These are phyloP conservation scores for Aspergillus conjunctus DNA, from an alignment of 495 filamentous ascomycete species.

Conservation along the genomic window DNA sequence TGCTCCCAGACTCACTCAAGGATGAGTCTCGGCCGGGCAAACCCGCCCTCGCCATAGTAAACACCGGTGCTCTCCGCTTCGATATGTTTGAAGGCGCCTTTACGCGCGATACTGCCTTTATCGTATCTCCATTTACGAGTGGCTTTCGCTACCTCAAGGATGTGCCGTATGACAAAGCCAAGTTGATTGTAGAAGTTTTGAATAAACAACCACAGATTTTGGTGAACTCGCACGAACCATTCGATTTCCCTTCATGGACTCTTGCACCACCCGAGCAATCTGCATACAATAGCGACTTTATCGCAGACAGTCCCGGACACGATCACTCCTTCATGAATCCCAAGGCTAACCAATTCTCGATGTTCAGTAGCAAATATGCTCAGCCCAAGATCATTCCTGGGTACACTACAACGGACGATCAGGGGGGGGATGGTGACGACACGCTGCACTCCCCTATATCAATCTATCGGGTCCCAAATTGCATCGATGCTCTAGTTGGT, in stretches of 20 bases:
- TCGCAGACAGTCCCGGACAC: neutral
- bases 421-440: slow-evolving; percentile 86
- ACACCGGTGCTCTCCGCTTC: slow-evolving; percentile 90
- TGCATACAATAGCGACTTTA: slow-evolving; percentile 21
- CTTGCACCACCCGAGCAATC: slow-evolving; percentile 46
- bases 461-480: slow-evolving; percentile 80
- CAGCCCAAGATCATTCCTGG: slow-evolving; percentile 61
- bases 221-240: slow-evolving; percentile 21
- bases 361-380: slow-evolving; percentile 24
- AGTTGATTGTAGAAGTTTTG: slow-evolving; percentile 67
- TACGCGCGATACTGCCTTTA: slow-evolving; percentile 80
- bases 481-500: slow-evolving; percentile 70
- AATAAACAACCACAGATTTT: slow-evolving; percentile 70
- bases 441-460: slow-evolving; percentile 74
- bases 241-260: slow-evolving; percentile 20
- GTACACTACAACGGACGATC: slow-evolving; percentile 88
- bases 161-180: slow-evolving; percentile 74
- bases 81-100: slow-evolving; percentile 93
- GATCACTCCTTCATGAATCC: neutral
- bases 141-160: slow-evolving; percentile 76
- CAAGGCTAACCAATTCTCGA: slow-evolving; percentile 27
- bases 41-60: slow-evolving; percentile 72
- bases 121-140: slow-evolving; percentile 86
- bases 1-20: slow-evolving; percentile 65
- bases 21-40: slow-evolving; percentile 50